Evolutionary conservation across 495 filamentous ascomycete species (phyloP), one percentile per base, ranked within the genome.

Genomic region (Aspergillus mulundensis): DNA sequence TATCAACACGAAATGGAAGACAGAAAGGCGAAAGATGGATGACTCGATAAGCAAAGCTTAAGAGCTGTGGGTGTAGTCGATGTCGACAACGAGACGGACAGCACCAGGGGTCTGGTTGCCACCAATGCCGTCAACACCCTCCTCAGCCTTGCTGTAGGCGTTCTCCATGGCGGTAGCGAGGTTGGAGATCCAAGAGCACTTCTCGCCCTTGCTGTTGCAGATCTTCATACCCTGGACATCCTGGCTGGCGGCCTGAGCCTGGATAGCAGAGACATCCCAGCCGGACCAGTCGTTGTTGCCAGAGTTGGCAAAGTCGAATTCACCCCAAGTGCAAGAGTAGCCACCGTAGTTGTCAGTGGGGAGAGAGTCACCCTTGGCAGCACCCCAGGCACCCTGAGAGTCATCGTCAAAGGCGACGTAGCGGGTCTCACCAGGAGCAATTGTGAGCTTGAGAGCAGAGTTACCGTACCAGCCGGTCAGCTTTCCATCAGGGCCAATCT

Each of bases 201-300:
- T 51, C 15, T 30, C 30, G 25, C 61, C 60, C n/a, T n/a, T 15
- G 65, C 67, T 63, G 48, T 61, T 54, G 57, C 74, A 77, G 50
- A 77, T 77, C 46, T 62, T 60, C 74, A 77, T 77, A 52, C 74
- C 74, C 63, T 69, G 67, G 45, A 77, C 63, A 0, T 62, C 58
- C 41, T 57, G 10, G 54, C 60, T 64, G 54, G 62, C 62, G 38
- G 52, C 50, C 59, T 75, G 52, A 40, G 71, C 76, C 47, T 66
- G 60, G 61, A 86, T 84, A 58, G 73, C 76, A 39, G 75, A 75
- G 39, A 84, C 74, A 58, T 84, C 79, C 72, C 81, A 86, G 60
- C 75, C 72, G 47, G 72, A 72, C 60, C 53, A 69, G 42, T 71
- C 64, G 50, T 71, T 64, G 66, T 78, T 80, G 61, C 75, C 72